Base-by-base conservation (phyloP, 176 grass and related monocot species). In the Paspalum notatum region DNA sequence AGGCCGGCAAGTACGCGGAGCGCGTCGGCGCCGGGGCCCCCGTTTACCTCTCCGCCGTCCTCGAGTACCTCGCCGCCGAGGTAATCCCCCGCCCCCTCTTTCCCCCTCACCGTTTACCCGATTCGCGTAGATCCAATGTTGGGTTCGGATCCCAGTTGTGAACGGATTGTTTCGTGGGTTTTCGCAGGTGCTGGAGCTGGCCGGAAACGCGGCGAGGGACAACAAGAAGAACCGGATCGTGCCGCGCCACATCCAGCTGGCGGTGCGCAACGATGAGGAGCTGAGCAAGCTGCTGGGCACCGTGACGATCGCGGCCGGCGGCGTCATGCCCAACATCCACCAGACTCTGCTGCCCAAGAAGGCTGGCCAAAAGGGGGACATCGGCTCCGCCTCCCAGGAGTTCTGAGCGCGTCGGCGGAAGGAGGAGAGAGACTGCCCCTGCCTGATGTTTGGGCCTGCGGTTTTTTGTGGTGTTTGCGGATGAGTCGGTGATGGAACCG, bases 1-100 rank as follows among this genome's bases (percentile, higher is more conserved):
- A 97, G 90, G 85, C 88, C 48, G 92, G 92, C 48, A 98, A 95
- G 90, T 98, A 98, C 56, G 95, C 95, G 1, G 92, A 98, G 88
- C 90, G 92, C 51, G 95, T 98, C 15, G 95, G 90, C 44, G 92
- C 90, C 69, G 95, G 95, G 9, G 95, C 94, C 7, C 94, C 94
- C 38, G 94, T 97, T 6, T 97, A 97, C 86, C 91, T 97, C 43
- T 91, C 94, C 26, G 87, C 94, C 2, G 94, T 97, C 57, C 94
- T 97, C 21, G 91, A 97, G 83, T 97, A 97, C 80, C 91, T 97
- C 45, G 87, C 95, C 37, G 91, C 94, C 22, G 91, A 97, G 94
- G 94, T 97, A 86, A 78, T 9, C 20, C 0, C 17, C 0, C 24
- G 3, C 42, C n/a, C 8, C n/a, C 6, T 39, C 6, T n/a, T 0